Evolutionary conservation across 805 yeast genomes (phyloP).

Genomic region (Yamadazyma scolyti): DNA sequence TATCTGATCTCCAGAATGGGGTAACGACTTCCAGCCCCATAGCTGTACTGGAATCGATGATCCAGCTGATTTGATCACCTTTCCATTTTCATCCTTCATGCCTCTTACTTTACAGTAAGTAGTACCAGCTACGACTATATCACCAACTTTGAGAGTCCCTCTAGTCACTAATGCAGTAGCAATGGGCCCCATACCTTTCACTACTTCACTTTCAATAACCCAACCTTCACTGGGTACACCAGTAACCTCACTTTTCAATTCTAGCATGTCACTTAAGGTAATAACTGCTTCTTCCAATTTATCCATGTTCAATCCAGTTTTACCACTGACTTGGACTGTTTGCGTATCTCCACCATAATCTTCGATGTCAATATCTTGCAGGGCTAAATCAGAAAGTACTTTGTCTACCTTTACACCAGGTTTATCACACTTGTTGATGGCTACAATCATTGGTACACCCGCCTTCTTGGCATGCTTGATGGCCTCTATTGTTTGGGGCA

Average conservation of each 20-base stretch:
- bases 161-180: constrained; percentile 82
- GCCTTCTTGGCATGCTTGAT: constrained; percentile 86
- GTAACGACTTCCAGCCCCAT: constrained; percentile 91
- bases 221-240: constrained; percentile 74
- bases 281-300: constrained; percentile 85
- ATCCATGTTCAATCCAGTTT: constrained; percentile 87
- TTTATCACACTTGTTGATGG: constrained; percentile 88
- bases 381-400: constrained; percentile 73
- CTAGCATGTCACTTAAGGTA: constrained; percentile 79
- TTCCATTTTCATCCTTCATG: constrained; percentile 72
- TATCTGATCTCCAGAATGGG: constrained; percentile 85
- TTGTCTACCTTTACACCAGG: constrained; percentile 70
- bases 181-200: constrained; percentile 77
- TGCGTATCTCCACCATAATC: constrained; percentile 95
- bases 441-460: constrained; percentile 82
- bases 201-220: constrained; percentile 80
- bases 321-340: constrained; percentile 81
- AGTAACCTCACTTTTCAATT: constrained; percentile 56
- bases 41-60: constrained; percentile 91
- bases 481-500: constrained; percentile 97
- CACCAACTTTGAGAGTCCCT: constrained; percentile 71
- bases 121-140: constrained; percentile 77
- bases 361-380: constrained; percentile 78
- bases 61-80: constrained; percentile 57
- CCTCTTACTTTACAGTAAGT: constrained; percentile 82